These are phyloP conservation scores for Diospyros lotus DNA, from an alignment of 148 eudicot genomes.

Conservation along the genomic window DNA sequence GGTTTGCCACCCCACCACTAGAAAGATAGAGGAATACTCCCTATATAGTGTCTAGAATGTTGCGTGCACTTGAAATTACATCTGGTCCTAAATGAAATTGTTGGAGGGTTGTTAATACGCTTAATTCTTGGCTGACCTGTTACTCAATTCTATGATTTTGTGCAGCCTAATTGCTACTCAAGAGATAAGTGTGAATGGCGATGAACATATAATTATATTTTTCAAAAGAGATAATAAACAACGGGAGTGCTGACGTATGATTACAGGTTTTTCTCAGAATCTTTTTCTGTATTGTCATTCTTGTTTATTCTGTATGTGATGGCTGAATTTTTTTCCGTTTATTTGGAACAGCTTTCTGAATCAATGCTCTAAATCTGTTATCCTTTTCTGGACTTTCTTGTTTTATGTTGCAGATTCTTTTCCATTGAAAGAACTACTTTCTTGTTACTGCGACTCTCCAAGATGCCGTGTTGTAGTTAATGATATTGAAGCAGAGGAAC, in stretches of 20 bases:
- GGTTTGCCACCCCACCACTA: no score
- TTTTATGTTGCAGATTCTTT: constrained; percentile 51
- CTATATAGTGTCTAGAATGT: neutral
- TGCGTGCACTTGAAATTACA: neutral
- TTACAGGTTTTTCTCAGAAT: constrained; percentile 59
- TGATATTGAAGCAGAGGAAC: constrained; percentile 82
- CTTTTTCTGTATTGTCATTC: neutral
- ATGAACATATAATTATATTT: constrained; percentile 86
- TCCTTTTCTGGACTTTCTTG: constrained; percentile 6
- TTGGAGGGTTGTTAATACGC: neutral
- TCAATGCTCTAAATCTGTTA: neutral
- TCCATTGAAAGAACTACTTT: constrained; percentile 76
- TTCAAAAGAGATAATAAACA: constrained; percentile 83
- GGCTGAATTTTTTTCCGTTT: neutral
- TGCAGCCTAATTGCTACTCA: constrained; percentile 98
- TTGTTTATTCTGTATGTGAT: neutral
- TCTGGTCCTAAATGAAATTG: neutral
- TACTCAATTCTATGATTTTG: constrained; percentile 5
- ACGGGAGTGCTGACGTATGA: constrained; percentile 94
- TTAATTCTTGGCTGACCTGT: neutral
- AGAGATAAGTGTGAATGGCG: constrained; percentile 75
- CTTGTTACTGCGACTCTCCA: constrained; percentile 78
- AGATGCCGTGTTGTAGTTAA: constrained; percentile 94
- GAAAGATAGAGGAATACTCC: no score
- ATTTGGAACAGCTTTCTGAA: neutral